Evolutionary conservation across 2,329 filamentous ascomycete species (phyloP).

Genomic region (Drechslerella coelobrocha): DNA sequence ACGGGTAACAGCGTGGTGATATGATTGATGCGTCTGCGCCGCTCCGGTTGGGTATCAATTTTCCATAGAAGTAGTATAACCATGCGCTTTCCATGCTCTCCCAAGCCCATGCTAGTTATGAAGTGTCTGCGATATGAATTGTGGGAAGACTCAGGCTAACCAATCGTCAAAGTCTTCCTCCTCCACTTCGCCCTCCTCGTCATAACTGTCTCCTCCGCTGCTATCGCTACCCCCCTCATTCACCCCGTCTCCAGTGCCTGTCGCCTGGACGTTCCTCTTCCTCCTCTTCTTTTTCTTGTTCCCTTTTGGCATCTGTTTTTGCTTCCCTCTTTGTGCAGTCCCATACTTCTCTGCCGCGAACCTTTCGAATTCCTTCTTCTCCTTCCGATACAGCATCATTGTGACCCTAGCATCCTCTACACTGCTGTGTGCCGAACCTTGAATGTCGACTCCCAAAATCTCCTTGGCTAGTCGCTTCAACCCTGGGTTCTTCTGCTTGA

Average conservation of each 20-base stretch:
- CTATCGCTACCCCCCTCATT: slow-evolving; percentile 29
- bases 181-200: neutral
- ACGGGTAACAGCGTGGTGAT: neutral
- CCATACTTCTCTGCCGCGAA: slow-evolving; percentile 59
- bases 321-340: slow-evolving; percentile 32
- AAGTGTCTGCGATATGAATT: neutral
- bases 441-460: slow-evolving; percentile 69
- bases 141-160: slow-evolving; percentile 18
- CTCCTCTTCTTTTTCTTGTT: slow-evolving; percentile 50
- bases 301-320: slow-evolving; percentile 45
- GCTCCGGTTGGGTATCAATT: no score
- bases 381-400: slow-evolving; percentile 84
- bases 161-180: slow-evolving; percentile 46
- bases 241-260: slow-evolving; percentile 24
- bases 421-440: slow-evolving; percentile 70
- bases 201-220: slow-evolving; percentile 1
- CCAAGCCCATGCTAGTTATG: no score
- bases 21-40: no score
- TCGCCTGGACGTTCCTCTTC: slow-evolving; percentile 19
- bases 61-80: neutral
- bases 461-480: slow-evolving; percentile 67
- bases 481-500: slow-evolving; percentile 72
- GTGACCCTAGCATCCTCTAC: slow-evolving; percentile 83
- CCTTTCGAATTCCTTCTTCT: slow-evolving; percentile 82
- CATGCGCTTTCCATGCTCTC: no score